Conservation (phyloP, 73 alveolate genomes). For the Tetrahymena thermophila region DNA sequence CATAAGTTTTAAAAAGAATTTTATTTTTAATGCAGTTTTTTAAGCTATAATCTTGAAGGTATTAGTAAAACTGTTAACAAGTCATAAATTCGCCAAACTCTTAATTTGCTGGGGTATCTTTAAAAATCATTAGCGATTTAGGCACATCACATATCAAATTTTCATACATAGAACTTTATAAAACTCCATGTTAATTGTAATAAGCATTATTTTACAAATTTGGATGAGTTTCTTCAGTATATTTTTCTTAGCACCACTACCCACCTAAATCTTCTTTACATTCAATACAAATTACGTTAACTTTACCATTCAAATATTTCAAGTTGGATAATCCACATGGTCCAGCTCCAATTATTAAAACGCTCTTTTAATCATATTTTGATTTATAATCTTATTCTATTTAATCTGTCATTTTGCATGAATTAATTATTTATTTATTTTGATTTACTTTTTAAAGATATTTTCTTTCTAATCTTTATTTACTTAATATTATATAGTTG, state of each 20-base stretch:
- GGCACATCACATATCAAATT: neutral
- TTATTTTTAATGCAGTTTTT: neutral
- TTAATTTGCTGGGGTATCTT: neutral
- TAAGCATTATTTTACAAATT: neutral
- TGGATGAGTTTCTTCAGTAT: neutral
- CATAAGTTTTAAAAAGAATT: neutral
- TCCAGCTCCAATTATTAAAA: conserved; percentile 1
- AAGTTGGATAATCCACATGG: neutral
- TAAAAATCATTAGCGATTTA: neutral
- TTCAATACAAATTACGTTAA: neutral
- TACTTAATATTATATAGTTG: no score
- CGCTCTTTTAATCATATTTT: neutral
- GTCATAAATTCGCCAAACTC: neutral
- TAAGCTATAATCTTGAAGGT: neutral
- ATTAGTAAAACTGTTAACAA: neutral
- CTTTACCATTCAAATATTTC: neutral
- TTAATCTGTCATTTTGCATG: neutral
- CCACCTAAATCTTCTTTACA: conserved; percentile 1
- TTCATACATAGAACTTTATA: neutral
- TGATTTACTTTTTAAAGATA: no score
- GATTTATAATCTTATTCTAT: neutral
- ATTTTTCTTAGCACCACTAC: neutral
- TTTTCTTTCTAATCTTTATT: no score
- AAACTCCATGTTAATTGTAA: neutral
- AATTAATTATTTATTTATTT: no score